Conservation (phyloP, 352 stramenopile species). For the Elongisporangium prolatum region DNA sequence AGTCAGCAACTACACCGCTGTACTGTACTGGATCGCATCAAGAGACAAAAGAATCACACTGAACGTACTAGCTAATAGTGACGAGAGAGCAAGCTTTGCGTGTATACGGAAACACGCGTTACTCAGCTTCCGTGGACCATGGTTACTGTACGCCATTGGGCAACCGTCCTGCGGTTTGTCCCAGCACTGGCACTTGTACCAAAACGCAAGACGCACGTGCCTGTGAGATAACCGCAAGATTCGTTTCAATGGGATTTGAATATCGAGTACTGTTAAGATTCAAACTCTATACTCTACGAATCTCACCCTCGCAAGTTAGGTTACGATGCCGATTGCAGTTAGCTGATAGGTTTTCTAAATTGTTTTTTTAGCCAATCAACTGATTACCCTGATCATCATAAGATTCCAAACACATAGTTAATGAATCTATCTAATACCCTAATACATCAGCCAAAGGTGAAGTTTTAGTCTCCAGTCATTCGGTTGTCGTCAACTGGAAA, state of each 20-base stretch:
- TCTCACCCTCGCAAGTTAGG: not conserved
- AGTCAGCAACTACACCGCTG: too few relatives aligned
- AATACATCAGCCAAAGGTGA: too few relatives aligned
- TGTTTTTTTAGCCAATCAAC: not conserved
- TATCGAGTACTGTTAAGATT: not conserved
- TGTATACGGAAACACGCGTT: not conserved
- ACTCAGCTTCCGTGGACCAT: not conserved
- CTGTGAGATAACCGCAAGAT: not conserved
- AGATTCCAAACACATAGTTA: not conserved
- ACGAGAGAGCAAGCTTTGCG: not conserved
- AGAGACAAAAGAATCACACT: not conserved
- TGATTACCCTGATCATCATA: not conserved
- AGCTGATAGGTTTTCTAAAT: not conserved
- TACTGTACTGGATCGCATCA: not conserved
- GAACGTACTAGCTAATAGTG: not conserved
- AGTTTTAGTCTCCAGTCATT: not conserved
- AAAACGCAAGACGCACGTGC: not conserved
- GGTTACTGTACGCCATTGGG: not conserved
- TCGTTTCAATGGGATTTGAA: not conserved
- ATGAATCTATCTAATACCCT: not conserved
- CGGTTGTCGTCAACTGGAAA: not conserved
- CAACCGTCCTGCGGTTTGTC: not conserved
- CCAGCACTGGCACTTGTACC: not conserved
- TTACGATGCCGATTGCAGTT: not conserved
- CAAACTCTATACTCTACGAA: not conserved